phyloP scores from a whole-genome alignment of 2,329 filamentous ascomycete genomes.

The Colletotrichum gloeosporioides region DNA sequence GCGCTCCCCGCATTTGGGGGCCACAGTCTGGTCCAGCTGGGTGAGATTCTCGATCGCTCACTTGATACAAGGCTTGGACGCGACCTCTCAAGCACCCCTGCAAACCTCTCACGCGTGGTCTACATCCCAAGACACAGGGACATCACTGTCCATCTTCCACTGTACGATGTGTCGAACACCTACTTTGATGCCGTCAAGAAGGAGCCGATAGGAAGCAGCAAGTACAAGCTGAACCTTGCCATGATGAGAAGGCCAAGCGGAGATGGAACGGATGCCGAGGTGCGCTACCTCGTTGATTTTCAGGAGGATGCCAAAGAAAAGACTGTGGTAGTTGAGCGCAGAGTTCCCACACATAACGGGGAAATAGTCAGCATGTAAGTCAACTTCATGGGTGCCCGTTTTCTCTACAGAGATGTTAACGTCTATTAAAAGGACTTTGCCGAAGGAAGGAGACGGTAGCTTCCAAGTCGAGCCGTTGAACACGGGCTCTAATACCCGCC shows the following conservation, averaged over 20 bases:
- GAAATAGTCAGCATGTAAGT: not conserved
- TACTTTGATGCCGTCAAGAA: constrained; percentile 7
- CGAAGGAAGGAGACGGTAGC: not conserved
- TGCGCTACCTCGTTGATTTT: constrained; percentile 16
- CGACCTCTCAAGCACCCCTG: not conserved
- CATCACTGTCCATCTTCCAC: constrained; percentile 11
- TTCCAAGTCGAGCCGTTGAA: not conserved
- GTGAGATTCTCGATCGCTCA: not conserved
- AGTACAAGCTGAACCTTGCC: constrained; percentile 16
- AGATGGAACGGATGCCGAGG: constrained; percentile 18
- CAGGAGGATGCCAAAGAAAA: not conserved
- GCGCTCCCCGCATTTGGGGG: not conserved
- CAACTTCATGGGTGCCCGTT: no score
- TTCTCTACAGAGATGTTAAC: not conserved
- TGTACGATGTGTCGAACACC: constrained; percentile 16
- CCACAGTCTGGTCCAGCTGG: not conserved
- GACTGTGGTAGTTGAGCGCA: not conserved
- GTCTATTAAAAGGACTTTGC: not conserved
- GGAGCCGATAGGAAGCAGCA: constrained; percentile 9
- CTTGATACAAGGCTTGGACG: not conserved
- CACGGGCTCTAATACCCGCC: no score
- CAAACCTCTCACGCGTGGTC: constrained; percentile 18
- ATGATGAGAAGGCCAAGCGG: constrained; percentile 17
- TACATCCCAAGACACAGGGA: constrained; percentile 13
- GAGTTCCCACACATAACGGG: not conserved